Conservation (phyloP, 306 rosid genomes). For the Quercus glauca region DNA sequence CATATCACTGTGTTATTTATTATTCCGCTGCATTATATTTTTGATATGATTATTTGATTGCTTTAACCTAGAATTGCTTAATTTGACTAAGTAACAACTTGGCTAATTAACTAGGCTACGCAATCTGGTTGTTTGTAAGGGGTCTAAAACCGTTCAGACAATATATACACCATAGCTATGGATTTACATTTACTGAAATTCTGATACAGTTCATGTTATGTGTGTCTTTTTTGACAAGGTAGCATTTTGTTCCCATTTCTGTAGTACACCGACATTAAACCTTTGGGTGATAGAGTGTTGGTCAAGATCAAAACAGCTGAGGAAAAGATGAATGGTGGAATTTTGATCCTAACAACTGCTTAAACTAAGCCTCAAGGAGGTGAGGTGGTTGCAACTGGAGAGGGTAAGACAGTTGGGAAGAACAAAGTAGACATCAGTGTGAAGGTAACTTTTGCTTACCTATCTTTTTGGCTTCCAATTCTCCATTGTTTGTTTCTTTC, state of each 20-base stretch:
- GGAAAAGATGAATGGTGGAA: slow-evolving; percentile 72
- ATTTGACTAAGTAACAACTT: too few relatives aligned
- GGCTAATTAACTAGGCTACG: too few relatives aligned
- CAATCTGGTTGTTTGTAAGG: too few relatives aligned
- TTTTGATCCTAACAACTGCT: slow-evolving; percentile 75
- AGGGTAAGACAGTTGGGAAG: slow-evolving; percentile 69
- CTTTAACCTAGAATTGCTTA: too few relatives aligned
- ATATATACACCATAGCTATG: neutral
- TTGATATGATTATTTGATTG: too few relatives aligned
- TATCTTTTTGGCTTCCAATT: neutral
- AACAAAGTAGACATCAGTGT: slow-evolving; percentile 62
- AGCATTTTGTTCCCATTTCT: neutral
- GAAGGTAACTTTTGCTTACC: slow-evolving; percentile 40
- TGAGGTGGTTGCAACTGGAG: slow-evolving; percentile 93
- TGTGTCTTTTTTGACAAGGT: slow-evolving; percentile 15
- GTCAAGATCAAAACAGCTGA: slow-evolving; percentile 65
- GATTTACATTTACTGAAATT: neutral
- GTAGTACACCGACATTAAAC: slow-evolving; percentile 79
- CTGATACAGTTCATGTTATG: neutral
- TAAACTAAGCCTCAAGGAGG: slow-evolving; percentile 95
- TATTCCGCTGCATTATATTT: too few relatives aligned
- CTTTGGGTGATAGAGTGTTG: slow-evolving; percentile 89
- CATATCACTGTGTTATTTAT: too few relatives aligned
- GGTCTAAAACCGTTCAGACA: too few relatives aligned
- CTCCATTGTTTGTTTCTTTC: neutral